Conservation (phyloP, 441 rosid species). For the Gossypium laxum region DNA sequence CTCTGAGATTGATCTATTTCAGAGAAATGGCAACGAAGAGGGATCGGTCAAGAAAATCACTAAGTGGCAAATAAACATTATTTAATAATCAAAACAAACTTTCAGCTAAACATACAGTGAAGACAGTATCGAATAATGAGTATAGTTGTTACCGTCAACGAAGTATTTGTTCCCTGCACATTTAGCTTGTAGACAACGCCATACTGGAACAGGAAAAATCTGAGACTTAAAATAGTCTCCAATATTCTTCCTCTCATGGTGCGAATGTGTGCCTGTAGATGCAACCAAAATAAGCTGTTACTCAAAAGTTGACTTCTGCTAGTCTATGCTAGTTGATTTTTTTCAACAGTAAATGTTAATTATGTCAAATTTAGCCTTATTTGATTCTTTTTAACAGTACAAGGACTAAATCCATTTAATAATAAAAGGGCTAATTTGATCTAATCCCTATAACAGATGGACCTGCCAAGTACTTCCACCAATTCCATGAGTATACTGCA, state of each 20-base stretch:
- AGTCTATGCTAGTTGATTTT: not conserved
- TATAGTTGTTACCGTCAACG: conserved; percentile 48
- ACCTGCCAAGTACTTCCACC: too few relatives aligned
- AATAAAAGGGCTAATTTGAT: too few relatives aligned
- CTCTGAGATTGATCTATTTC: not conserved
- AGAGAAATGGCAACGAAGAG: not conserved
- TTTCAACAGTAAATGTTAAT: too few relatives aligned
- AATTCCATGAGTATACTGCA: not conserved
- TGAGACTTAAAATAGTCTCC: conserved; percentile 72
- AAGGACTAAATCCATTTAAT: too few relatives aligned
- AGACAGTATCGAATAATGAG: not conserved
- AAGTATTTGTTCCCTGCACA: conserved; percentile 47
- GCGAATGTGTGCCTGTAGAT: conserved; percentile 72
- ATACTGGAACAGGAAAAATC: conserved; percentile 90
- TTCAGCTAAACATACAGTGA: not conserved
- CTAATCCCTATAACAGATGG: too few relatives aligned
- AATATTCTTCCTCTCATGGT: conserved; percentile 73
- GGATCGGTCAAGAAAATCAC: not conserved
- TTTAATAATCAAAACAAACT: conserved; percentile 9
- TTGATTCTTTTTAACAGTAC: too few relatives aligned
- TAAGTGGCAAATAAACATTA: not conserved
- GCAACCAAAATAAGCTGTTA: conserved; percentile 4
- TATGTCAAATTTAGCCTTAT: too few relatives aligned
- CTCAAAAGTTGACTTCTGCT: not conserved
- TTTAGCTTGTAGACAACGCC: conserved; percentile 85